Conservation (phyloP, 306 rosid species). For the Pterocarpus santalinus region DNA sequence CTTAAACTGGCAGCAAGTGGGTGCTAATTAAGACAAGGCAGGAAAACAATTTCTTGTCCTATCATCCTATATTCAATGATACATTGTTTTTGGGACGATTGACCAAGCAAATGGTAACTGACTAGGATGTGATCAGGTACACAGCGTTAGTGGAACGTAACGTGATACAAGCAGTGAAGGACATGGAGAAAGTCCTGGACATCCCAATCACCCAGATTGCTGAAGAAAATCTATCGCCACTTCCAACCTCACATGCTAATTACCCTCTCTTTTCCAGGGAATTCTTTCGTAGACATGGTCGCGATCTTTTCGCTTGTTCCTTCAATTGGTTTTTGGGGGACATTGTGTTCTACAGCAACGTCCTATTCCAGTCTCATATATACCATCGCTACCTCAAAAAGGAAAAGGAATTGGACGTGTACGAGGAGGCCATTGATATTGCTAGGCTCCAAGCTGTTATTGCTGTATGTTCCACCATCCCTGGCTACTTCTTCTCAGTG, state of each 20-base stretch:
- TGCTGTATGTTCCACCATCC: conserved; percentile 70
- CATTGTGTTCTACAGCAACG: conserved; percentile 77
- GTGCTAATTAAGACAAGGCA: no score
- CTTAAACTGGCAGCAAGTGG: no score
- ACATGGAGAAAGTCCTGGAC: conserved; percentile 80
- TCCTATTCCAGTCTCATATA: conserved; percentile 71
- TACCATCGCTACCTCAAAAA: conserved; percentile 41
- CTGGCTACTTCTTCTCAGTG: conserved; percentile 79
- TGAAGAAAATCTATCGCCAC: conserved; percentile 52
- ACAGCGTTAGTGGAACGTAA: conserved; percentile 80
- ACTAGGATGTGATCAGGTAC: conserved; percentile 51
- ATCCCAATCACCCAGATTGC: conserved; percentile 56
- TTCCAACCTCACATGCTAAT: not conserved
- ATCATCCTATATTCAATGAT: no score
- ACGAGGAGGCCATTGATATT: conserved; percentile 45
- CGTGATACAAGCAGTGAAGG: conserved; percentile 73
- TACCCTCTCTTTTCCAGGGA: conserved; percentile 62
- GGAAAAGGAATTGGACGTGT: conserved; percentile 20
- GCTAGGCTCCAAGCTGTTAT: conserved; percentile 72
- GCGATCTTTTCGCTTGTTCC: conserved; percentile 71
- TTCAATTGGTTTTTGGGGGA: conserved; percentile 71
- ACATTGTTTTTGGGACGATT: no score
- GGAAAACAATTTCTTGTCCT: no score
- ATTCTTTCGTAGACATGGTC: conserved; percentile 69
- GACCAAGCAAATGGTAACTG: no score